Conservation (phyloP, 2,329 filamentous ascomycete species). For the Xenoacremonium recifei region DNA sequence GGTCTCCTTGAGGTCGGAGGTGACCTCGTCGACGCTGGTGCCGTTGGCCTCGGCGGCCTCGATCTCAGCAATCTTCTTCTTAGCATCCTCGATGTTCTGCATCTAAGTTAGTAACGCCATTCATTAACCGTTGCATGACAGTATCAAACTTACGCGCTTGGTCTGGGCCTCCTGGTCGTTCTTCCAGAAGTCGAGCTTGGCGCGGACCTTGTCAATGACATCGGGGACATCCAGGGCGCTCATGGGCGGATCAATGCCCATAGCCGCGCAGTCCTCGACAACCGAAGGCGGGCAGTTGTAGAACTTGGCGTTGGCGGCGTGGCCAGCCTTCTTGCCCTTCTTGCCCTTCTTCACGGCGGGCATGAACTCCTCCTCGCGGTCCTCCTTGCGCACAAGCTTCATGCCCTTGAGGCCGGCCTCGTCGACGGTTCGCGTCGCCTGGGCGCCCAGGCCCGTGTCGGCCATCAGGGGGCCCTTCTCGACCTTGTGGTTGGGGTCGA, state of each 20-base stretch:
- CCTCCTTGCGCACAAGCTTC: constrained; percentile 80
- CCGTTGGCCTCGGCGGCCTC: constrained; percentile 58
- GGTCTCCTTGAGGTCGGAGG: constrained; percentile 50
- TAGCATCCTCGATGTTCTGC: constrained; percentile 94
- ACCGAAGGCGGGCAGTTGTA: constrained; percentile 90
- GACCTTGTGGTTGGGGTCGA: constrained; percentile 71
- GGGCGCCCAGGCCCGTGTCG: constrained; percentile 73
- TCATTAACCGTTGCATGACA: not conserved
- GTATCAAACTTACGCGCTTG: constrained; percentile 66
- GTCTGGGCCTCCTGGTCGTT: constrained; percentile 86
- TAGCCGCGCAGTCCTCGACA: constrained; percentile 82
- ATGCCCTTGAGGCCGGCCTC: constrained; percentile 82
- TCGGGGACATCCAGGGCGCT: constrained; percentile 77
- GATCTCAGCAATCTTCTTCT: constrained; percentile 90
- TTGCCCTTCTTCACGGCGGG: constrained; percentile 82
- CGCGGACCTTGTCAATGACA: constrained; percentile 84
- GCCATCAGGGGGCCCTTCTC: constrained; percentile 66
- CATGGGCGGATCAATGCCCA: constrained; percentile 86
- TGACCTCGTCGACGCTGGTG: constrained; percentile 54
- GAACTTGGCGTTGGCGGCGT: constrained; percentile 48
- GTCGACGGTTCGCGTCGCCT: constrained; percentile 80
- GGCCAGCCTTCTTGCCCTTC: constrained; percentile 68
- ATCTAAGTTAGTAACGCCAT: constrained; percentile 26
- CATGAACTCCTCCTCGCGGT: constrained; percentile 84
- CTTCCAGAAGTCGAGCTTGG: constrained; percentile 91